Percentiles rank a stretch among this genome's conserved stretches.
Evolutionary conservation across 805 yeast genomes (phyloP).

Genomic region (Cyberlindnera euphorbiiphila): DNA sequence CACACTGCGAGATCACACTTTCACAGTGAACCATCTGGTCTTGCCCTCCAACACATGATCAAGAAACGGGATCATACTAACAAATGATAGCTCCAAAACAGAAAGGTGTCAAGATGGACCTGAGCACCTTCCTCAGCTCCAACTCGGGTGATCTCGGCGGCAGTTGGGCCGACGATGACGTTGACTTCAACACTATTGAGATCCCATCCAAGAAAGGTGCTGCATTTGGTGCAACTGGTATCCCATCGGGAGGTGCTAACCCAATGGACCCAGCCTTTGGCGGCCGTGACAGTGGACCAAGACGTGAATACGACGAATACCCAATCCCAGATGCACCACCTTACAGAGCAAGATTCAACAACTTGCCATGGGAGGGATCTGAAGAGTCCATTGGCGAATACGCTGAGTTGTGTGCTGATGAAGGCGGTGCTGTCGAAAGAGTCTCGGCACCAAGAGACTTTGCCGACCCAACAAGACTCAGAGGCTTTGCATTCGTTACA

Average conservation of each 20-base stretch:
- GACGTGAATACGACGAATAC: slow-evolving; percentile 58
- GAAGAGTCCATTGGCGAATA: slow-evolving; percentile 63
- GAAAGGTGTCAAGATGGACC: slow-evolving; percentile 75
- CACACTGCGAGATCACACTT: no score
- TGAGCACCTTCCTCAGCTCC: slow-evolving; percentile 79
- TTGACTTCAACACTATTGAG: slow-evolving; percentile 63
- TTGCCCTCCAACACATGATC: not conserved
- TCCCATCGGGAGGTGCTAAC: slow-evolving; percentile 31
- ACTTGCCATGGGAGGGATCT: slow-evolving; percentile 76
- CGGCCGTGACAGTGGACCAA: slow-evolving; percentile 30
- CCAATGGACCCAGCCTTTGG: slow-evolving; percentile 38
- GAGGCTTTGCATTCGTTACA: slow-evolving; percentile 87
- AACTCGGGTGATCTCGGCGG: slow-evolving; percentile 67
- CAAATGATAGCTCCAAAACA: slow-evolving; percentile 52
- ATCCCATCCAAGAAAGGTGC: slow-evolving; percentile 40
- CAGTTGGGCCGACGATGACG: slow-evolving; percentile 83
- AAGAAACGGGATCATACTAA: no score
- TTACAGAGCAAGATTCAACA: slow-evolving; percentile 81
- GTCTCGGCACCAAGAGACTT: slow-evolving; percentile 70
- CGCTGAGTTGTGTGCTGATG: slow-evolving; percentile 49
- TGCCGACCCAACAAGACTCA: slow-evolving; percentile 59
- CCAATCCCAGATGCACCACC: slow-evolving; percentile 94
- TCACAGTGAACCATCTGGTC: not conserved
- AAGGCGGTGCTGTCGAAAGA: slow-evolving; percentile 54
- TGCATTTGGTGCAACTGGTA: slow-evolving; percentile 28